A percentile compares a stretch with the other conserved stretches of the same genome.
These are phyloP conservation scores for Cercospora sesami DNA, from an alignment of 2,329 filamentous ascomycete species.

Conservation along the genomic window DNA sequence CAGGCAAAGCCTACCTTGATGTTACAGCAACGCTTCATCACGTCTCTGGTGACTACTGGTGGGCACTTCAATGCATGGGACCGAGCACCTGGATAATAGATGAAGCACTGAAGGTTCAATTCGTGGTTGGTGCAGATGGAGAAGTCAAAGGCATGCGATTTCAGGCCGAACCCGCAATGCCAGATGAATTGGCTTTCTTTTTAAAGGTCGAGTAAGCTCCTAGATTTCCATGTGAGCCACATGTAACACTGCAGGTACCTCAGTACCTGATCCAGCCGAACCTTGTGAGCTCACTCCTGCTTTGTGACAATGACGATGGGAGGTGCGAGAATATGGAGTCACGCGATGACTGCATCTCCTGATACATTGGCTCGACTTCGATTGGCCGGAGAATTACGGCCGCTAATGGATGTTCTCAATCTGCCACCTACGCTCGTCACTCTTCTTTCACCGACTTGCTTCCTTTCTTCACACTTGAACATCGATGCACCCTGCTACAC, in stretches of 20 bases:
- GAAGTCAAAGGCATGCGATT: conserved; percentile 19
- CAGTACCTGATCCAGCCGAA: not conserved
- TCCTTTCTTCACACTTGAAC: conserved; percentile 4
- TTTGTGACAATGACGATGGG: not conserved
- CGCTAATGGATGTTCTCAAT: conserved; percentile 2
- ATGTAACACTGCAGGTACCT: not conserved
- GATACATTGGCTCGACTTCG: not conserved
- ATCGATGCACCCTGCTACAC: not conserved
- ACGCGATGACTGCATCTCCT: not conserved
- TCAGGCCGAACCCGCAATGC: conserved; percentile 14
- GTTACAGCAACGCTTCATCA: conserved; percentile 16
- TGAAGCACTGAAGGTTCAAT: conserved; percentile 18
- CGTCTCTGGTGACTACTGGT: conserved; percentile 21
- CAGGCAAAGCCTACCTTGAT: not conserved
- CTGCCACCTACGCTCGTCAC: not conserved
- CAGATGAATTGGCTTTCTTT: conserved; percentile 19
- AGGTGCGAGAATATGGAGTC: not conserved
- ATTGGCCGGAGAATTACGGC: not conserved
- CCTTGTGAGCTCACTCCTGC: not conserved
- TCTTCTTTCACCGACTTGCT: conserved; percentile 5
- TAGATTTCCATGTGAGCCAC: not conserved
- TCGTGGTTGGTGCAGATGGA: conserved; percentile 12
- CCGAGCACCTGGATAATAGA: conserved; percentile 17
- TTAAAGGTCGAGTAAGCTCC: conserved; percentile 15
- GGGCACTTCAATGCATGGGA: conserved; percentile 11